Base-by-base conservation (phyloP, 371 early-diverging fungal species). In the Mucor plumbeus region DNA sequence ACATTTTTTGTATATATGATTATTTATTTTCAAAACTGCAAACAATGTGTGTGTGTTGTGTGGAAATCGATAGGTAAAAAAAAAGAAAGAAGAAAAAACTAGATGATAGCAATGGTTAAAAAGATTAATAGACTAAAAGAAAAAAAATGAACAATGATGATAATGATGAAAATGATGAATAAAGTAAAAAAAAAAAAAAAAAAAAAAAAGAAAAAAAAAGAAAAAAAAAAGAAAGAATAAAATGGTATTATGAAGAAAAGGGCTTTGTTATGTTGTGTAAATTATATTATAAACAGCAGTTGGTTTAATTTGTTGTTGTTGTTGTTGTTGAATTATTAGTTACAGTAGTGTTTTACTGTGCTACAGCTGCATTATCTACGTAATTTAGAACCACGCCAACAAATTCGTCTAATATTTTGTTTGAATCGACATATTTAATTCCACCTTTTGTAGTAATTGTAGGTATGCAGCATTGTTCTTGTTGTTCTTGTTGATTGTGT, bases 311-410 rank as follows among this genome's bases (percentile, higher is more conserved):
- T 40, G 1, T 40, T 40, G 1, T 14, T 40, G 1, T 40, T 47
- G 17, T 47, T 47, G 17, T n/a, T 9, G 47, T 19, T 47, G 47
- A 47, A 14, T 31, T 26, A 31, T 31, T 53, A 31, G 53, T 21
- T 38, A 38, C 38, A 38, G 11, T 38, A 53, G 31, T 63, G 33
- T 55, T 64, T 64, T 44, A 64, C 55, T 53, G 59, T 59, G 71
- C 63, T 54, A 56, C 50, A 43, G 65, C 62, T 70, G 66, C 58
- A 59, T 64, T 74, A 65, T 68, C 71, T 36, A 63, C 74, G 61
- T 74, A 74, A 56, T 70, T 67, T 19, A 74, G 66, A 59, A 74
- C 74, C 14, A 74, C 74, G 62, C 74, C 74, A 43, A 74, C 74
- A 26, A 74, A 74, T 54, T 74, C 74, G 59, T 74, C 71, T 56